Conservation (phyloP, 352 stramenopile species). For the Bremia lactucae region DNA sequence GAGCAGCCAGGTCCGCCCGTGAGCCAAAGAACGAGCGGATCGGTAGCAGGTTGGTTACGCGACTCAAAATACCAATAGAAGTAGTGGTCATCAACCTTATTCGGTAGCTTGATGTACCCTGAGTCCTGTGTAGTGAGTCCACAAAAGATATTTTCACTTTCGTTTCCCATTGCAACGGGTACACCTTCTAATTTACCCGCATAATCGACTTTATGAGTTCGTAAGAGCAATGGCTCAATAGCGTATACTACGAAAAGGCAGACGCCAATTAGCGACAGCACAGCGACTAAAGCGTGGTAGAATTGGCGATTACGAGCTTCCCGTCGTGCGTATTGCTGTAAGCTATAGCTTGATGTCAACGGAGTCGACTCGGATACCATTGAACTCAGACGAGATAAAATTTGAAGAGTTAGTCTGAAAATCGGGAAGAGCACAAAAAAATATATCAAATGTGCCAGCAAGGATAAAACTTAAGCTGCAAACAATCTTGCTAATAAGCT, state of each 20-base stretch:
- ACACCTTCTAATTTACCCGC: conserved; percentile 5
- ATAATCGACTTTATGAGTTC: not conserved
- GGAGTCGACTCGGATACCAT: conserved; percentile 20
- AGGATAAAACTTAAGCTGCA: too few relatives aligned
- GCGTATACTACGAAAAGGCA: conserved; percentile 14
- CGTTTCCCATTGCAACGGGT: not conserved
- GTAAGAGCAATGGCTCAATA: conserved; percentile 8
- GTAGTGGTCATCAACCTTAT: conserved; percentile 63
- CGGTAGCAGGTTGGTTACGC: conserved; percentile 24
- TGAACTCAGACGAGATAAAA: too few relatives aligned
- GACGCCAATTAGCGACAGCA: conserved; percentile 9
- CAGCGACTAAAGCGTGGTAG: conserved; percentile 8
- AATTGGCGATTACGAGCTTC: conserved; percentile 18
- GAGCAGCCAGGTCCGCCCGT: conserved; percentile 49
- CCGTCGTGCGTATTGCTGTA: conserved; percentile 14
- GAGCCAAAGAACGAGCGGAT: conserved; percentile 57
- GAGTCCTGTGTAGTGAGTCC: conserved; percentile 44
- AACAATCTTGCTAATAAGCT: too few relatives aligned
- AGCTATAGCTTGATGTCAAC: conserved; percentile 7
- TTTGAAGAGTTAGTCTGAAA: too few relatives aligned
- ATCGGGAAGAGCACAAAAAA: too few relatives aligned
- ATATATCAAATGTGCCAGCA: too few relatives aligned
- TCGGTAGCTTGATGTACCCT: conserved; percentile 46
- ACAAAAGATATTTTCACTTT: conserved; percentile 28
- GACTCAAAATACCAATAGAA: conserved; percentile 76